Evolutionary conservation across 2,329 filamentous ascomycete genomes (phyloP), one percentile per base, ranked within the genome.

Genomic region (Clarireedia hainanense): DNA sequence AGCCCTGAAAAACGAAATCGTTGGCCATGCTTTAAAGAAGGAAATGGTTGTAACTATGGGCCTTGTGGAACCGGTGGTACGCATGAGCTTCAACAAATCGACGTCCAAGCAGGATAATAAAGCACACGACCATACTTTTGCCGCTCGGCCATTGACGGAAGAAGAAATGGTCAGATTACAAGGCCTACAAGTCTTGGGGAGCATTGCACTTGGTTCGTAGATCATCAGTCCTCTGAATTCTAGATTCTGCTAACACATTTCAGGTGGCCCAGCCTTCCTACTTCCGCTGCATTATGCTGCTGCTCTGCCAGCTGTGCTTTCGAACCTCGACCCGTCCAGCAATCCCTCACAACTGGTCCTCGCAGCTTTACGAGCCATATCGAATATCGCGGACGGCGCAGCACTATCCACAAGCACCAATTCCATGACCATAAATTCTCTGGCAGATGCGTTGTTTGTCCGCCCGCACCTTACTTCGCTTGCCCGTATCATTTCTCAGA

Each of bases 11-110:
- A 94, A 96, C 71, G 88, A 94, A 60, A 80, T 95, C 48, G 84
- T 96, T 58, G 94, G 94, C 24, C 90, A 97, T 71, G 80, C 87
- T 36, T 85, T 92, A 70, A 85, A 86, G 70, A 99, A 99, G 72
- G 86, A 92, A 71, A 73, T 82, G 56, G 91, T 86, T 76, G 78
- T 96, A 42, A 76, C 76, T 57, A 74, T 81, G 54, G 91, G 91
- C 17, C 76, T 89, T 27, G 72, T 94, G 47, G 78, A 81, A 52
- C 78, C 80, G 36, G 74, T 88, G 49, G 75, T 81, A 27, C 74
- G 76, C 37, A 70, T 81, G 51, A 70, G 86, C 40, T 70, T 71
- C 55, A 66, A 64, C 50, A 66, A 68, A 67, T 15, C 67, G 69
- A 46, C 66, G 71, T 57, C 24, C 64, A 72, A 74, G 70, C 68